phyloP scores from a whole-genome alignment of 1,284 basidiomycete species.

The Trametes sp. region DNA sequence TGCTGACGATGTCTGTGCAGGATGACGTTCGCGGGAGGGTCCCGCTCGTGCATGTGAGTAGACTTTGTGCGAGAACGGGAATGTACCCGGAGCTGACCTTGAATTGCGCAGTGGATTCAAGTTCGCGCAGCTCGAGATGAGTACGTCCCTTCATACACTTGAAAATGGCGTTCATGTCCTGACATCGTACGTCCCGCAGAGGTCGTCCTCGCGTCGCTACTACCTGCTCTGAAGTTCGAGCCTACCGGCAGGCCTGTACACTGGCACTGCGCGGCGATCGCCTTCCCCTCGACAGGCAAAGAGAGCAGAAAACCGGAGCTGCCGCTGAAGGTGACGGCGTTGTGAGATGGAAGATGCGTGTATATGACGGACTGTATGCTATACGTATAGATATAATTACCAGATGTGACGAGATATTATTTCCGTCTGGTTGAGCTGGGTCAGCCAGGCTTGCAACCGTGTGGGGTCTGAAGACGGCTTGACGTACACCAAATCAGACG shows the following conservation, averaged over 20 bases:
- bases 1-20: conserved; percentile 22
- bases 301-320: conserved; percentile 27
- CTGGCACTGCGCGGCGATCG: conserved; percentile 32
- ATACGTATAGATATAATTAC: too few species aligned
- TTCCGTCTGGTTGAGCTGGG: too few species aligned
- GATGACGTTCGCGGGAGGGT: conserved; percentile 45
- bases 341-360: background rate
- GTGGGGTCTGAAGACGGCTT: too few species aligned
- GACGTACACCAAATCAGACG: too few species aligned
- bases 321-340: conserved; percentile 20
- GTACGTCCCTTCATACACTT: background rate
- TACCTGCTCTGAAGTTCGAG: conserved; percentile 26
- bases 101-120: conserved; percentile 20
- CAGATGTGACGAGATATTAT: too few species aligned
- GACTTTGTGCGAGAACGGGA: background rate
- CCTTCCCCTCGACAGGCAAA: conserved; percentile 30
- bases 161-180: background rate
- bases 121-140: conserved; percentile 25
- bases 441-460: too few species aligned
- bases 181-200: conserved; percentile 11
- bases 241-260: conserved; percentile 22
- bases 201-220: conserved; percentile 22
- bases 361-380: too few species aligned
- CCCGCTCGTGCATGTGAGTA: conserved; percentile 44
- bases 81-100: background rate